Conservation (phyloP, 2,329 filamentous ascomycete species). For the Zymoseptoria brevis region DNA sequence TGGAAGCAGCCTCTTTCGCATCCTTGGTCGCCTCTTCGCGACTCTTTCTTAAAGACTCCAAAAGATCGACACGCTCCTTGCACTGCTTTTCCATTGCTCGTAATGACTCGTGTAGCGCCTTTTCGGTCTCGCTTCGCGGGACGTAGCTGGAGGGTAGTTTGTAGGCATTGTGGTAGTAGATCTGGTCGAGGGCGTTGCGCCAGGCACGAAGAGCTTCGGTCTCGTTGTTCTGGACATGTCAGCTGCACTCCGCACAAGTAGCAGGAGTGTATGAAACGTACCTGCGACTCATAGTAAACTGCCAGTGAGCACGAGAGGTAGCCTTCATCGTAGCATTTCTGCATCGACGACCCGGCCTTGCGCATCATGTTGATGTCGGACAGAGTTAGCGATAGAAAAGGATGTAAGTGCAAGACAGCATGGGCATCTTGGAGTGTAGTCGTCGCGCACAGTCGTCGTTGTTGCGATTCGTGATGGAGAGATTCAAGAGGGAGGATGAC, state of each 20-base stretch:
- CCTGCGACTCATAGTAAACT: constrained; percentile 91
- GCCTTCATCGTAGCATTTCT: constrained; percentile 96
- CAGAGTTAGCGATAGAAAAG: neutral
- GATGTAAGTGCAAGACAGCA: neutral
- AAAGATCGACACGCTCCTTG: constrained; percentile 81
- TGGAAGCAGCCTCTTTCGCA: constrained; percentile 19
- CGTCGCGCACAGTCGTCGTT: neutral
- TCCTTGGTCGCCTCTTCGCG: constrained; percentile 45
- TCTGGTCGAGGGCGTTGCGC: constrained; percentile 79
- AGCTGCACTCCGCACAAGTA: neutral
- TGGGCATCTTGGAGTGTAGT: neutral
- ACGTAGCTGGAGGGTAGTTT: constrained; percentile 61
- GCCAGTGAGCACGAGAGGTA: constrained; percentile 92
- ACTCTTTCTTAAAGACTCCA: constrained; percentile 69
- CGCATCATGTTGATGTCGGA: constrained; percentile 20
- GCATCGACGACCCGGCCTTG: constrained; percentile 64
- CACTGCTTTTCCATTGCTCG: constrained; percentile 81
- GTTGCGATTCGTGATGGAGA: neutral
- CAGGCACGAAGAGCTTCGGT: constrained; percentile 83
- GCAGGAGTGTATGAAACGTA: constrained; percentile 34
- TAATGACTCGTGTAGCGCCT: constrained; percentile 70
- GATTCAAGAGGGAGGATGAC: neutral
- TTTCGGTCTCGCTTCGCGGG: constrained; percentile 74
- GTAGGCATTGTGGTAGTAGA: constrained; percentile 77
- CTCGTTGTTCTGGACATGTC: constrained; percentile 69